A percentile compares a stretch with the other conserved stretches of the same genome.
phyloP scores from a whole-genome alignment of 1,139 yeast genomes.

The Candida sanyaensis region DNA sequence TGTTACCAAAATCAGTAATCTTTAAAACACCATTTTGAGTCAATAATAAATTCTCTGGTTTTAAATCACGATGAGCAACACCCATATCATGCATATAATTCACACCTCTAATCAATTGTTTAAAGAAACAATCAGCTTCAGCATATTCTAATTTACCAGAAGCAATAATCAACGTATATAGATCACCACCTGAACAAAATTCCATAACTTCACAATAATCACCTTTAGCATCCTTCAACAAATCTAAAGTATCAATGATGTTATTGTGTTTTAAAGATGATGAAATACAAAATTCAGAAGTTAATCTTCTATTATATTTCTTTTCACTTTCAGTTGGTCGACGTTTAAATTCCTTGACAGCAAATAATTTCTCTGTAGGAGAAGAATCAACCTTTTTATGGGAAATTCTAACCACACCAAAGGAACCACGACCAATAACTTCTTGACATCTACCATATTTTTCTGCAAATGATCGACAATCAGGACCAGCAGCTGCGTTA shows the following conservation, averaged over 20 bases:
- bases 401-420: constrained; percentile 49
- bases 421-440: constrained; percentile 50
- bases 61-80: constrained; percentile 90
- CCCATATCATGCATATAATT: constrained; percentile 98
- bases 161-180: constrained; percentile 81
- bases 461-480: constrained; percentile 46
- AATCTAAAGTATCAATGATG: constrained; percentile 83
- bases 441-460: constrained; percentile 54
- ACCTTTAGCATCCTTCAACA: constrained; percentile 87
- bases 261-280: constrained; percentile 48
- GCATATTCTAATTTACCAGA: constrained; percentile 80
- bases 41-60: constrained; percentile 86
- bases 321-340: constrained; percentile 46
- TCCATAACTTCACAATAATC: constrained; percentile 98
- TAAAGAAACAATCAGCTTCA: constrained; percentile 95
- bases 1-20: constrained; percentile 94
- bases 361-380: constrained; percentile 36
- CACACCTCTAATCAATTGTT: constrained; percentile 87
- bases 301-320: constrained; percentile 45
- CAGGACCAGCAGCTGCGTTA: constrained; percentile 15
- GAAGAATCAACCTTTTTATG: constrained; percentile 34
- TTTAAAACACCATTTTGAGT: constrained; percentile 81
- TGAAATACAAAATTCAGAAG: constrained; percentile 51
- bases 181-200: constrained; percentile 92
- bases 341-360: constrained; percentile 49